Conservation (phyloP, 1,284 basidiomycete species). For the Trichosporon coremiiforme region DNA sequence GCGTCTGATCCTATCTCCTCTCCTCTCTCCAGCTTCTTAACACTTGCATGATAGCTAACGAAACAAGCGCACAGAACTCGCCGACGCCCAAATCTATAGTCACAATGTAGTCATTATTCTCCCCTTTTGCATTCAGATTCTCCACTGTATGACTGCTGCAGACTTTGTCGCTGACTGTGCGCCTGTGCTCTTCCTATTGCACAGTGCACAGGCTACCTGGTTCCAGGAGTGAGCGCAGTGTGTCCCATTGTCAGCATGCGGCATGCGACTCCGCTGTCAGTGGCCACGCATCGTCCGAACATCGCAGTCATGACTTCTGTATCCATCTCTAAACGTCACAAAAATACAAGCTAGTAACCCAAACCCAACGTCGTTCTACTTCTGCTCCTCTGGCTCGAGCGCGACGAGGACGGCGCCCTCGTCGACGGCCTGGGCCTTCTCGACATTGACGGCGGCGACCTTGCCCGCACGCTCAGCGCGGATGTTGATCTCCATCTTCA, state of each 20-base stretch:
- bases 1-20: constrained; percentile 26
- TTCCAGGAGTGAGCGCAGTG: too few relatives aligned
- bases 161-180: background rate
- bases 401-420: constrained; percentile 78
- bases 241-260: too few relatives aligned
- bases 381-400: constrained; percentile 21
- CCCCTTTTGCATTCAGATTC: background rate
- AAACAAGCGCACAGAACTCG: background rate
- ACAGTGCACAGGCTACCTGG: too few relatives aligned
- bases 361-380: background rate
- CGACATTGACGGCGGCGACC: constrained; percentile 71
- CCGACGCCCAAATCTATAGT: constrained; percentile 2
- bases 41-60: background rate
- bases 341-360: background rate
- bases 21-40: background rate
- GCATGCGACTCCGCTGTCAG: too few relatives aligned
- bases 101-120: constrained; percentile 9
- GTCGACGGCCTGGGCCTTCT: constrained; percentile 81
- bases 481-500: constrained; percentile 93
- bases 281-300: background rate
- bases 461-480: constrained; percentile 69
- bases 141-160: background rate
- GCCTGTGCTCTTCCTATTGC: too few relatives aligned
- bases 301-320: background rate
- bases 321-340: background rate